Evolutionary conservation across 1,284 basidiomycete species (phyloP), one percentile per base, ranked within the genome.

Genomic region (Singerocomus rubriflavus): DNA sequence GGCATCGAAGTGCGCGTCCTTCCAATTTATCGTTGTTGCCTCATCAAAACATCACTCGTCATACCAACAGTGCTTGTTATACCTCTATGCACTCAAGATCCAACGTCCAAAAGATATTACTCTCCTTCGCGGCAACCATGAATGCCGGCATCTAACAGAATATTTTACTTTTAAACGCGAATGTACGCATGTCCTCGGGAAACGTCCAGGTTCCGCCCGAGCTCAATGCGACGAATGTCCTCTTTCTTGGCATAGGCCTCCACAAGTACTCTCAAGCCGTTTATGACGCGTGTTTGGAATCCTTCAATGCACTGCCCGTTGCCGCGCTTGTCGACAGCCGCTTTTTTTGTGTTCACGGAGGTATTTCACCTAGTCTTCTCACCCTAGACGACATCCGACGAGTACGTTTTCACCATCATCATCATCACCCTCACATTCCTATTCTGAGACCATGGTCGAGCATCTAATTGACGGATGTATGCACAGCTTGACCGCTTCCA

Each of bases 261-360:
- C 93, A 96, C 76, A 98, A 98, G 71, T 98, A 97, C 69, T 92
- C 89, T 4, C 78, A 81, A 58, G 76, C 75, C 14, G 82, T 98
- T 17, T 97, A 97, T 69, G 90, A 96, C 54, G 93, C 91, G 6
- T 96, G 93, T 66, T 84, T 93, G 66, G 82, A 87, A 48, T 93
- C 93, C 0, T 99, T 99, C 76, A 89, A 87, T 66, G 86, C 93
- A 27, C 77, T 99, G 6, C 96, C 96, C 2, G 74, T 99, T 29
- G 84, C 93, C 1, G 97, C 93, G 8, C 76, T 99, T 56, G 92
- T 99, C 73, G 97, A 99, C 72, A 84, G 86, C 63, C 91, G 94
- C 63, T 99, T 99, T 77, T 87, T 99, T 69, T 98, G 95, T 66
- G 94, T 99, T 6, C 97, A 99, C 63, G 96, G 97, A 8, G 96